Percentiles rank a stretch among this genome's conserved stretches.
Evolutionary conservation across 495 filamentous ascomycete species (phyloP).

Genomic region (Neurospora discreta): DNA sequence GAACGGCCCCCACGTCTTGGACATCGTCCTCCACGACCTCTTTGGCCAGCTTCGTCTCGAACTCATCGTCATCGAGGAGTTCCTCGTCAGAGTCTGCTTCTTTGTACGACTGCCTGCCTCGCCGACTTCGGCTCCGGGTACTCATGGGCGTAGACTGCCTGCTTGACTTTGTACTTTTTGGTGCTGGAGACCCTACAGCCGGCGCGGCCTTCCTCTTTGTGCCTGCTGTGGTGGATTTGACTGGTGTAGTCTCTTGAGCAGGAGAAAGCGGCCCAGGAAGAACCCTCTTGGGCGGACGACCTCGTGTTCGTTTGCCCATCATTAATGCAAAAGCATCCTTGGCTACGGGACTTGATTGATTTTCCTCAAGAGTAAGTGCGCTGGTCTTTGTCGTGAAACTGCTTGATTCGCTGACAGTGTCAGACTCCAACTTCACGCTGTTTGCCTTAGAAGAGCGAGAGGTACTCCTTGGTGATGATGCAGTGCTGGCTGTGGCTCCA

Average conservation of each 20-base stretch:
- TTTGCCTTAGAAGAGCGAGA: constrained; percentile 27
- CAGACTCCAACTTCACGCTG: constrained; percentile 17
- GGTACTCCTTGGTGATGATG: constrained; percentile 21
- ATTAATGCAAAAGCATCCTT: constrained; percentile 37
- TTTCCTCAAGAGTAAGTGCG: constrained; percentile 5
- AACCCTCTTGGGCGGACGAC: constrained; percentile 8
- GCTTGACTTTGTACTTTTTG: constrained; percentile 66
- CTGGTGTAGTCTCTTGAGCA: constrained; percentile 1
- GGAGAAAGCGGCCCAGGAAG: neutral
- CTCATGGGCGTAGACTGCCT: constrained; percentile 57
- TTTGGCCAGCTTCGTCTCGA: constrained; percentile 55
- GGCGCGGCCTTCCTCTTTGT: constrained; percentile 33
- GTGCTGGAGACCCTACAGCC: constrained; percentile 5
- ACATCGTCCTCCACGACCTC: constrained; percentile 43
- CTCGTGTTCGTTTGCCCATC: constrained; percentile 32
- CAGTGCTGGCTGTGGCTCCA: constrained; percentile 25
- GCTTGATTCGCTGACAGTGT: constrained; percentile 1
- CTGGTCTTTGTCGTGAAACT: constrained; percentile 4
- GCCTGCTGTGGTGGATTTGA: constrained; percentile 13
- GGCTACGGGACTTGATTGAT: constrained; percentile 4
- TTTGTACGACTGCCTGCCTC: constrained; percentile 34
- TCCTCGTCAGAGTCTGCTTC: constrained; percentile 53
- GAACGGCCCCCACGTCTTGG: constrained; percentile 30
- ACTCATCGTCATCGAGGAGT: constrained; percentile 64
- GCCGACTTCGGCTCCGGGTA: constrained; percentile 28